These are phyloP conservation scores for Aspergillus neoniger DNA, from an alignment of 2,329 filamentous ascomycete species.

Conservation along the genomic window DNA sequence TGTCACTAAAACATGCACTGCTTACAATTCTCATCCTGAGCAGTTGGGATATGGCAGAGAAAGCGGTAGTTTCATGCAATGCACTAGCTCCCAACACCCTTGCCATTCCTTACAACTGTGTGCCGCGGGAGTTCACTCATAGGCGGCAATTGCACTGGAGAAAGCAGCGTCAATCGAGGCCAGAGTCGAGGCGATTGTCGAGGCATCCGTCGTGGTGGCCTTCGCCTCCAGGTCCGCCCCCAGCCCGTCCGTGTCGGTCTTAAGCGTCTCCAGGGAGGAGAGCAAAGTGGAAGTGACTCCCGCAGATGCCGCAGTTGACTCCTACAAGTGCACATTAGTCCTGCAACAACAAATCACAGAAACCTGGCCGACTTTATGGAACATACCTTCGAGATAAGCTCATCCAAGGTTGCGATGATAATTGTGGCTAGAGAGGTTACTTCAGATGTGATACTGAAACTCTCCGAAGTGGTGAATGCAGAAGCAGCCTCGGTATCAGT, in stretches of 20 bases:
- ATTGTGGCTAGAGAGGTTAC: not conserved
- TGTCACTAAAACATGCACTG: no score
- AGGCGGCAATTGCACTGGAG: conserved; percentile 1
- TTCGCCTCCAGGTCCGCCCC: conserved; percentile 3
- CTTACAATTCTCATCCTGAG: no score
- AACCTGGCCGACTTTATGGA: no score
- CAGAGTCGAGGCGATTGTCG: not conserved
- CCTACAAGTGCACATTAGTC: not conserved
- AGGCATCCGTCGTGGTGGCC: not conserved
- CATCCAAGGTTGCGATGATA: not conserved
- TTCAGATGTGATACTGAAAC: not conserved
- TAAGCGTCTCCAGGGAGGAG: not conserved
- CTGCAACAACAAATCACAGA: not conserved
- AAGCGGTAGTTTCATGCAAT: no score
- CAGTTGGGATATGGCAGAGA: no score
- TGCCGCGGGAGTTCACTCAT: not conserved
- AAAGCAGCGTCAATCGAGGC: not conserved
- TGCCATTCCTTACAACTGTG: no score
- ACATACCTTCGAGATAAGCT: not conserved
- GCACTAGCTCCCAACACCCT: no score
- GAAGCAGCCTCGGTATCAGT: conserved; percentile 1
- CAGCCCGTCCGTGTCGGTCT: not conserved
- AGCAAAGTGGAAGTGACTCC: not conserved
- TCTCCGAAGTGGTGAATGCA: not conserved
- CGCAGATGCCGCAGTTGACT: not conserved